Evolutionary conservation across 495 filamentous ascomycete genomes (phyloP), one percentile per base, ranked within the genome.

Genomic region (Hypomontagnella monticulosa): DNA sequence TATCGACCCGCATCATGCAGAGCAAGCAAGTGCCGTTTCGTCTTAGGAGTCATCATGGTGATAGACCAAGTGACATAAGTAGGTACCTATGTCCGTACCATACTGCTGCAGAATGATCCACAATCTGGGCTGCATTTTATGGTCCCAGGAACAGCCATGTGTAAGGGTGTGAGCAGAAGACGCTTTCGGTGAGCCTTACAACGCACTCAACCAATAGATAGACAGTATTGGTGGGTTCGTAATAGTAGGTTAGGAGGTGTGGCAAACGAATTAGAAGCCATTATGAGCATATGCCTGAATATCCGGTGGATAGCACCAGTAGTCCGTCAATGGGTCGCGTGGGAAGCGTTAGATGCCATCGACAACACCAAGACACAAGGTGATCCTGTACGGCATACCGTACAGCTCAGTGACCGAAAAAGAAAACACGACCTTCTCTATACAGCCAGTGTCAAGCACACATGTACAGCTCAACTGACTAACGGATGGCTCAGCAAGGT

Each of bases 51-150:
- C 53, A 63, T 43, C 46, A 33, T 57, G 20, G 38, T 27, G 34
- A 56, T 46, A 19, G 51, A 20, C 54, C 42, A 63, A 51, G 48
- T 49, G 32, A 59, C 42, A 57, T 44, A 40, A 27, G 23, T 27
- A 27, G 23, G 23, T 63, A 37, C 56, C 55, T 63, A 59, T 44
- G 46, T 44, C 40, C 52, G 51, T 57, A 61, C 55, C 46, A 46
- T 46, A 50, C 47, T 61, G 16, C 43, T 69, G 56, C 55, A 61
- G 47, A 18, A 37, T 57, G 60, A 37, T 64, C 66, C 66, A 69
- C 66, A 51, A 69, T 69, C 66, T 56, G 66, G 66, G 66, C 66
- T 69, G 66, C 66, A 69, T 42, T 63, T 57, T 64, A 41, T 56
- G 52, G 61, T 37, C 53, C 52, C 41, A 59, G 61, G 57, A 62